These are phyloP conservation scores for Phytophthora pinifolia DNA, from an alignment of 352 stramenopile genomes.

Conservation along the genomic window DNA sequence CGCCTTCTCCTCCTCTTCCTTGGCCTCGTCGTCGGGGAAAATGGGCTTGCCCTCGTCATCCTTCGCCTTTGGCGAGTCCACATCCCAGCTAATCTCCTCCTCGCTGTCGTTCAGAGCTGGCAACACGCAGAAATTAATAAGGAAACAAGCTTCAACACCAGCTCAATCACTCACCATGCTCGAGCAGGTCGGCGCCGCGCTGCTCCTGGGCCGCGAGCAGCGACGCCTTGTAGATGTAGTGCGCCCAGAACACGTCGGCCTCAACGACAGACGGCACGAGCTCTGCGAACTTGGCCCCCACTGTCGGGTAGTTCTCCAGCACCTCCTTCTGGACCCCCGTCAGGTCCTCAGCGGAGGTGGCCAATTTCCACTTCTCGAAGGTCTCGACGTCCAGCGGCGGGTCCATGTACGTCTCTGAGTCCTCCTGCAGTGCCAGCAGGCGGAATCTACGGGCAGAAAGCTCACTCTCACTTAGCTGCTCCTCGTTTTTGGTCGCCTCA, in stretches of 20 bases:
- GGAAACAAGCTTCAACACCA: background rate
- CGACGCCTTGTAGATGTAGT: slow-evolving; percentile 81
- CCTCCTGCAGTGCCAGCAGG: slow-evolving; percentile 62
- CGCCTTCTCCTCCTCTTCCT: slow-evolving; percentile 36
- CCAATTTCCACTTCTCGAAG: slow-evolving; percentile 62
- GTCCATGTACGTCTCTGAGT: slow-evolving; percentile 63
- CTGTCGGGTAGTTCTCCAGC: slow-evolving; percentile 62
- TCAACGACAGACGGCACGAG: slow-evolving; percentile 56
- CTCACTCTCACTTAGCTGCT: slow-evolving; percentile 36
- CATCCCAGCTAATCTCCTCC: slow-evolving; percentile 71
- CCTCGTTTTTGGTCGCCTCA: slow-evolving; percentile 27
- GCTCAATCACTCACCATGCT: slow-evolving; percentile 44
- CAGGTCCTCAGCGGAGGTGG: slow-evolving; percentile 36
- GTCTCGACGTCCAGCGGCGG: slow-evolving; percentile 56
- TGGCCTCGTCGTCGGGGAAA: slow-evolving; percentile 46
- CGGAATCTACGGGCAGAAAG: slow-evolving; percentile 57
- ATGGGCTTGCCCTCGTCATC: slow-evolving; percentile 39
- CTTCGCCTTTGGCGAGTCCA: slow-evolving; percentile 54
- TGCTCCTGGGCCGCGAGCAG: slow-evolving; percentile 68
- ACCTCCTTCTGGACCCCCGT: slow-evolving; percentile 51
- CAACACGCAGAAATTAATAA: slow-evolving; percentile 5
- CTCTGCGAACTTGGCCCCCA: slow-evolving; percentile 54
- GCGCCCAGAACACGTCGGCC: slow-evolving; percentile 56
- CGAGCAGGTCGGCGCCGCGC: slow-evolving; percentile 56
- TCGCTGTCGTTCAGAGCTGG: slow-evolving; percentile 61